These are phyloP conservation scores for Agaricales sp. DNA, from an alignment of 1,284 basidiomycete species.

Conservation along the genomic window DNA sequence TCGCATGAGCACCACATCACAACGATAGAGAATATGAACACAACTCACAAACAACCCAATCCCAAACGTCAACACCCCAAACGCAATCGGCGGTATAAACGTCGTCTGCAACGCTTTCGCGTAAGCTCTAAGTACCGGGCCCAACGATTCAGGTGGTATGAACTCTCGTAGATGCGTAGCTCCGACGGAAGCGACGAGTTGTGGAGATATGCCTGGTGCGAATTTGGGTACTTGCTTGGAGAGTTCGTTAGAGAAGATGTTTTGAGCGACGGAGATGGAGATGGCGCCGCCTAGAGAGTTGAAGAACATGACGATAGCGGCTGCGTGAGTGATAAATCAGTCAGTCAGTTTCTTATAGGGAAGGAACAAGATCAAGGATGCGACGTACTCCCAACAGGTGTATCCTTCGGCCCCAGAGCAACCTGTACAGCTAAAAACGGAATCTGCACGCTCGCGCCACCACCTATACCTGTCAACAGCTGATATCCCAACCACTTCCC, in stretches of 20 bases:
- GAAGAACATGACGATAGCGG: conserved; percentile 13
- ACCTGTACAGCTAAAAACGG: conserved; percentile 9
- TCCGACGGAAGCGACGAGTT: conserved; percentile 8
- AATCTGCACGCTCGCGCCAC: conserved; percentile 9
- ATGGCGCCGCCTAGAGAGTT: conserved; percentile 14
- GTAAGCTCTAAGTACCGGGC: conserved; percentile 11
- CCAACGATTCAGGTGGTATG: conserved; percentile 9
- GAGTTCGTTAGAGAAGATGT: conserved; percentile 13
- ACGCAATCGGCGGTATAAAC: neutral
- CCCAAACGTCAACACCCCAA: neutral
- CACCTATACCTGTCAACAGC: conserved; percentile 16
- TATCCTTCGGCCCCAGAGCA: conserved; percentile 4
- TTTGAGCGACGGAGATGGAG: conserved; percentile 15
- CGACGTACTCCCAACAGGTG: conserved; percentile 9
- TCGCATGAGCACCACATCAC: neutral
- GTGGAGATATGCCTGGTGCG: conserved; percentile 10
- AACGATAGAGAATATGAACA: neutral
- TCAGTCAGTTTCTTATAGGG: too few species aligned
- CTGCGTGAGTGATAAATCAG: too few species aligned
- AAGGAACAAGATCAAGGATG: too few species aligned
- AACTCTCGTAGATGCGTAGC: conserved; percentile 10
- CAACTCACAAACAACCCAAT: neutral
- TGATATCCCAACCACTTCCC: conserved; percentile 30
- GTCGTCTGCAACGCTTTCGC: conserved; percentile 1
- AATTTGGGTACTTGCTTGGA: conserved; percentile 8